Base-by-base conservation (phyloP, 139 green algal genomes). In the Parachlorella kessleri region DNA sequence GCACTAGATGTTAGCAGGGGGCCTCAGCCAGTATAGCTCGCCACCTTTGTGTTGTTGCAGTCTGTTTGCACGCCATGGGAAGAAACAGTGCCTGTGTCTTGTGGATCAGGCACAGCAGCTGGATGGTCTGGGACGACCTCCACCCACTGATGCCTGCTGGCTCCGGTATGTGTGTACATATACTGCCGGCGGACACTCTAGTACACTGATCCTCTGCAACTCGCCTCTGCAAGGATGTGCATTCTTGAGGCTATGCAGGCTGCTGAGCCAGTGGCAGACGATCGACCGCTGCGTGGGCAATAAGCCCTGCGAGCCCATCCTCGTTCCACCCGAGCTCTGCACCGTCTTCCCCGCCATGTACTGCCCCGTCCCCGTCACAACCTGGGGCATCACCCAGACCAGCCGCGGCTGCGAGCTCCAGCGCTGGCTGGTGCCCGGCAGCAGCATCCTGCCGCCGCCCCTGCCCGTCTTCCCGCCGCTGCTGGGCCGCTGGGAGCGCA, bases 401-500 rank as follows among this genome's bases (percentile, higher is more conserved):
- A 2, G 23, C 4, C 41, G 53, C 3, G 80, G 74, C 63, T 81
- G 74, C 38, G 53, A 33, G 36, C 65, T 78, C 23, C 3, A 53
- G 28, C 6, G 8, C 71, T 80, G 73, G 80, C 65, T 81, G 64
- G 3, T n/a, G 14, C 72, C 72, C 10, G n/a, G 41, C n/a, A 66
- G 4, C n/a, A 82, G 80, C 72, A 35, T 85, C 14, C 74, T 85
- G 69, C 80, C 80, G n/a, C 37, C 54, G 18, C 80, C 80, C 32
- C 3, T 37, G 32, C 36, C 39, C 4, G 80, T 80, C 28, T 40
- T 80, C 14, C 6, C 26, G 40, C 48, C 48, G 33, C 65, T 70
- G 66, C 66, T 85, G 66, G 80, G 80, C 24, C 48, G 73, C 23
- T 85, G 80, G 80, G 80, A 85, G 74, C 42, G 80, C 30, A 75